Percentiles rank a stretch among this genome's conserved stretches.
Evolutionary conservation across 2,329 filamentous ascomycete species (phyloP).

Genomic region (Aspergillus sp.): DNA sequence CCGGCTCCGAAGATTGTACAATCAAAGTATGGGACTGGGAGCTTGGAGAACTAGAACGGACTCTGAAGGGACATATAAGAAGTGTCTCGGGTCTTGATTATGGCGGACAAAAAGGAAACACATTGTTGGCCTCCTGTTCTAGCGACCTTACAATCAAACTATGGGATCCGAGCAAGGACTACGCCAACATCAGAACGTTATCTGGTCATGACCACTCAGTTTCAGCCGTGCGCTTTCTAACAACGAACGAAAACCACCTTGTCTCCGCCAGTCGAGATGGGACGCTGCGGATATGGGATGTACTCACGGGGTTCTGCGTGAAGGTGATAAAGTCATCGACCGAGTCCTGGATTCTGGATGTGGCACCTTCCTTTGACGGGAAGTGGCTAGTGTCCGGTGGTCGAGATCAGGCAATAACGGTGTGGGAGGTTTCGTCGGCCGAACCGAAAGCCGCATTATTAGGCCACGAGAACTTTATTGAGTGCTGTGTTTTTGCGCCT

Average conservation of each 20-base stretch:
- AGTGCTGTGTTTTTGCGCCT: constrained; percentile 85
- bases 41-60: constrained; percentile 80
- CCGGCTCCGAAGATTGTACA: constrained; percentile 84
- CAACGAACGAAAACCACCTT: constrained; percentile 72
- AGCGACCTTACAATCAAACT: constrained; percentile 90
- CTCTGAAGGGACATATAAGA: constrained; percentile 86
- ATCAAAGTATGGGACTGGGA: constrained; percentile 99
- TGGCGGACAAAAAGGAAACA: constrained; percentile 76
- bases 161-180: constrained; percentile 87
- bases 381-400: constrained; percentile 78
- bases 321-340: constrained; percentile 76
- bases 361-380: constrained; percentile 78
- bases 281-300: constrained; percentile 85
- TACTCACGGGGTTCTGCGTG: constrained; percentile 84
- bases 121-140: constrained; percentile 76
- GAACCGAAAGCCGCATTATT: constrained; percentile 78
- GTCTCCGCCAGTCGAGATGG: constrained; percentile 84
- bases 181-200: constrained; percentile 89
- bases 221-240: constrained; percentile 82
- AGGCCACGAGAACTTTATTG: constrained; percentile 81
- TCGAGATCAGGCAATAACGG: constrained; percentile 74
- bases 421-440: constrained; percentile 78
- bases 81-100: constrained; percentile 85
- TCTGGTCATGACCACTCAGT: constrained; percentile 90
- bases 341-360: constrained; percentile 72